Percentiles rank a stretch among this genome's conserved stretches.
Evolutionary conservation across 2,329 filamentous ascomycete species (phyloP).

Genomic region (Mollisia scopiformis): DNA sequence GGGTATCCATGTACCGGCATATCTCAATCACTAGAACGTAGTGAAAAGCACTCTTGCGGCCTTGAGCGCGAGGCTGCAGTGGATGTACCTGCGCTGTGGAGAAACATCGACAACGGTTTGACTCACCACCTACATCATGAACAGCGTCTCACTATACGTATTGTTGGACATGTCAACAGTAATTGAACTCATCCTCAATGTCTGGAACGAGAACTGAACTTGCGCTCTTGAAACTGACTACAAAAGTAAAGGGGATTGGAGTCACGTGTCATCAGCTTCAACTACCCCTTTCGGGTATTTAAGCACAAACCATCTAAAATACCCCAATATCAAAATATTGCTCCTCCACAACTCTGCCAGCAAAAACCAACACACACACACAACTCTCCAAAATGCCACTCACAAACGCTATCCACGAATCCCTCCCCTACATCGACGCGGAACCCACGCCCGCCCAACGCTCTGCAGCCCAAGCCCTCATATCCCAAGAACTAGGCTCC

Average conservation of each 20-base stretch:
- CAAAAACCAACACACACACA: constrained; percentile 2
- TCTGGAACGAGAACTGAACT: too few relatives aligned
- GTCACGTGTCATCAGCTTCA: too few relatives aligned
- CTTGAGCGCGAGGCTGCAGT: constrained; percentile 28
- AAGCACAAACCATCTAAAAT: too few relatives aligned
- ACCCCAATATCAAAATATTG: background rate
- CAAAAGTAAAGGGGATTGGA: too few relatives aligned
- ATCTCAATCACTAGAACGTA: too few relatives aligned
- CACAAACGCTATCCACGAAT: constrained; percentile 34
- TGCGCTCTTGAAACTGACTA: too few relatives aligned
- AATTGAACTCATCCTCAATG: too few relatives aligned
- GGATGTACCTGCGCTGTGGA: background rate
- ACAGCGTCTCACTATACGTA: too few relatives aligned
- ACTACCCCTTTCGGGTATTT: too few relatives aligned
- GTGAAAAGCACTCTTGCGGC: constrained; percentile 11
- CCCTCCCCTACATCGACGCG: constrained; percentile 67
- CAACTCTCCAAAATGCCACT: constrained; percentile 30
- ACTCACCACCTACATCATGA: too few relatives aligned
- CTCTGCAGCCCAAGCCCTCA: constrained; percentile 68
- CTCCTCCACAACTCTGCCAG: background rate
- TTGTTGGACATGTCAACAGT: too few relatives aligned
- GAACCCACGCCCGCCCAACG: constrained; percentile 67
- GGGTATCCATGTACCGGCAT: too few relatives aligned
- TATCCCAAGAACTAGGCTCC: constrained; percentile 64
- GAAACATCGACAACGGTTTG: background rate